Conservation (phyloP, 805 yeast genomes). For the Myxozyma melibiosi region DNA sequence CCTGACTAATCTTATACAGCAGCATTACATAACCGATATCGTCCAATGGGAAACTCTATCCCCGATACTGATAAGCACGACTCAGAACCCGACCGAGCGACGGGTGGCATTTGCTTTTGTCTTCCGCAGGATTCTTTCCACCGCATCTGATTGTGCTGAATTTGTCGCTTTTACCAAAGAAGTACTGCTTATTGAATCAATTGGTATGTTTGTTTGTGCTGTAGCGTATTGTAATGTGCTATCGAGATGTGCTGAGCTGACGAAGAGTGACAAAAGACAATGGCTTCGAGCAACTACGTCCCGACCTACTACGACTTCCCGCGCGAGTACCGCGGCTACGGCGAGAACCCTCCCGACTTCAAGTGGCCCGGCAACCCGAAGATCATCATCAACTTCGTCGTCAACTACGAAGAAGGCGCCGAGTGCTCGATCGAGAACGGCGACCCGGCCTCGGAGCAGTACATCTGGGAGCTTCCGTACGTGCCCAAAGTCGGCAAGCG, state of each 20-base stretch:
- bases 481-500: conserved; percentile 35
- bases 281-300: conserved; percentile 14
- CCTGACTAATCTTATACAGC: too few species aligned
- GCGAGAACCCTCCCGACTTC: conserved; percentile 40
- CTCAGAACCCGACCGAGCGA: too few species aligned
- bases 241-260: too few species aligned
- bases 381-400: conserved; percentile 42
- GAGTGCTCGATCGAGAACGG: conserved; percentile 42
- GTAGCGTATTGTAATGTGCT: too few species aligned
- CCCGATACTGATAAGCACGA: too few species aligned
- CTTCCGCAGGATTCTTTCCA: too few species aligned
- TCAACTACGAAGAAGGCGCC: conserved; percentile 46
- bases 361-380: conserved; percentile 44
- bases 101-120: too few species aligned
- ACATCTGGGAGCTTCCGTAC: conserved; percentile 37
- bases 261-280: too few species aligned
- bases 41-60: too few species aligned
- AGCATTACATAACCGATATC: too few species aligned
- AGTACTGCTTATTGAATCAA: not conserved
- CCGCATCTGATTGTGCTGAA: too few species aligned
- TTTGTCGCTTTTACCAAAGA: too few species aligned
- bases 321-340: conserved; percentile 42
- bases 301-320: conserved; percentile 34
- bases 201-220: not conserved
- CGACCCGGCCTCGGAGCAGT: conserved; percentile 39